These are phyloP conservation scores for Fusarium aywerte DNA, from an alignment of 2,329 filamentous ascomycete genomes.

Conservation along the genomic window DNA sequence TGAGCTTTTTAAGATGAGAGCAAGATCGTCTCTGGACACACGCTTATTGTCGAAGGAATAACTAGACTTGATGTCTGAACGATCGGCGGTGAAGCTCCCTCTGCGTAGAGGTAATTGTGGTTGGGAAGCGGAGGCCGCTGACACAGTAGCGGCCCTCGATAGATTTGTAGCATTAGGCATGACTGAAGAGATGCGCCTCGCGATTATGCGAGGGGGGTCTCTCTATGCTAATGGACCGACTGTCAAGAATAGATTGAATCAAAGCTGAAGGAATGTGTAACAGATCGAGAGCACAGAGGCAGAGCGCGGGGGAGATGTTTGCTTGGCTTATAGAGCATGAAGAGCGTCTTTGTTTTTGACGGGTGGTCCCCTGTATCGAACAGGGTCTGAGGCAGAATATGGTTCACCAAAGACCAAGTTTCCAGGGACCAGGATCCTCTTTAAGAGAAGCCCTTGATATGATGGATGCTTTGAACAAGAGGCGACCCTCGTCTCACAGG, in stretches of 20 bases:
- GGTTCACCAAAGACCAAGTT: conserved; percentile 41
- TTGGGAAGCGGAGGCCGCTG: conserved; percentile 27
- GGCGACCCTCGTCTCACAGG: conserved; percentile 42
- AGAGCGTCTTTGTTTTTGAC: conserved; percentile 33
- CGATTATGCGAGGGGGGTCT: conserved; percentile 23
- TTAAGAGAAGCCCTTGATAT: conserved; percentile 19
- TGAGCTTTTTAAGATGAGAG: conserved; percentile 45
- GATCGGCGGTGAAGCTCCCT: conserved; percentile 41
- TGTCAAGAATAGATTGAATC: conserved; percentile 39
- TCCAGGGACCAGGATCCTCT: conserved; percentile 40
- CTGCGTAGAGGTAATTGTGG: conserved; percentile 34
- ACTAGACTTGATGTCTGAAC: conserved; percentile 29
- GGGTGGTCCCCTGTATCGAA: conserved; percentile 35
- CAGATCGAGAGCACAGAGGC: conserved; percentile 8
- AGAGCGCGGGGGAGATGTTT: conserved; percentile 32
- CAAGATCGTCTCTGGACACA: conserved; percentile 58
- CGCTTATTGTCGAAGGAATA: conserved; percentile 54
- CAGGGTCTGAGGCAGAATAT: conserved; percentile 47
- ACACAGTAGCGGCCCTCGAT: conserved; percentile 43
- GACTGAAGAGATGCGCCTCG: conserved; percentile 22
- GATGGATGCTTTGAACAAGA: conserved; percentile 34
- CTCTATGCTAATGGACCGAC: conserved; percentile 6
- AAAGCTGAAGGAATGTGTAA: conserved; percentile 19
- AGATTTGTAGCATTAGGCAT: conserved; percentile 40
- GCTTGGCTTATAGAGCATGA: conserved; percentile 38